Percentiles rank a stretch among this genome's conserved stretches.
phyloP scores from a whole-genome alignment of 129 eudicot genomes.

The Pulicaria dysenterica region DNA sequence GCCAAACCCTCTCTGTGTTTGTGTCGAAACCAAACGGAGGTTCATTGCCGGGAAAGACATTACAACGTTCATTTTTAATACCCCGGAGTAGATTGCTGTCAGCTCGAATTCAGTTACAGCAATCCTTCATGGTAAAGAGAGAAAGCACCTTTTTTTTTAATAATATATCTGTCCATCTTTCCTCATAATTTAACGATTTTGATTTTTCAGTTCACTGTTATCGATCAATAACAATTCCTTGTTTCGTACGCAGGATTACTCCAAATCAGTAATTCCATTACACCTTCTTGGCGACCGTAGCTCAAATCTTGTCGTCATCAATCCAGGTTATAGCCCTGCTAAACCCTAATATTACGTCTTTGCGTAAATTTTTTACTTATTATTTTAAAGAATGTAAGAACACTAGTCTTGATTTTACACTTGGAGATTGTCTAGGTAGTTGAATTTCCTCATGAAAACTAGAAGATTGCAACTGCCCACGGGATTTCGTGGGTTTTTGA shows the following conservation, averaged over 20 bases:
- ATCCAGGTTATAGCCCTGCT: conserved; percentile 60
- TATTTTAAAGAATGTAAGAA: neutral
- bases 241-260: conserved; percentile 61
- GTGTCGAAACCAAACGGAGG: neutral
- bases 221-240: conserved; percentile 3
- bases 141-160: neutral
- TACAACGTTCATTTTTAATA: neutral
- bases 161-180: neutral
- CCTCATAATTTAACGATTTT: conserved; percentile 1
- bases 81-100: neutral
- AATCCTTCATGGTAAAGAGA: conserved; percentile 31
- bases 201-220: neutral
- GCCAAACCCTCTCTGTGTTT: no score
- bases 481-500: neutral
- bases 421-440: neutral
- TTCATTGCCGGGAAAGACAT: conserved; percentile 12
- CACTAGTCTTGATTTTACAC: conserved; percentile 4
- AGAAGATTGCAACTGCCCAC: neutral
- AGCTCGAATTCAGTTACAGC: neutral
- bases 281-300: conserved; percentile 85
- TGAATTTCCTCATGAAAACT: conserved; percentile 6
- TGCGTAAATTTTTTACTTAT: neutral
- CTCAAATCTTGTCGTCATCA: conserved; percentile 87
- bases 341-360: conserved; percentile 34
- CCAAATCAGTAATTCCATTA: conserved; percentile 73